phyloP scores from a whole-genome alignment of 2,329 filamentous ascomycete genomes.

The Beauveria scarabaeidicola region DNA sequence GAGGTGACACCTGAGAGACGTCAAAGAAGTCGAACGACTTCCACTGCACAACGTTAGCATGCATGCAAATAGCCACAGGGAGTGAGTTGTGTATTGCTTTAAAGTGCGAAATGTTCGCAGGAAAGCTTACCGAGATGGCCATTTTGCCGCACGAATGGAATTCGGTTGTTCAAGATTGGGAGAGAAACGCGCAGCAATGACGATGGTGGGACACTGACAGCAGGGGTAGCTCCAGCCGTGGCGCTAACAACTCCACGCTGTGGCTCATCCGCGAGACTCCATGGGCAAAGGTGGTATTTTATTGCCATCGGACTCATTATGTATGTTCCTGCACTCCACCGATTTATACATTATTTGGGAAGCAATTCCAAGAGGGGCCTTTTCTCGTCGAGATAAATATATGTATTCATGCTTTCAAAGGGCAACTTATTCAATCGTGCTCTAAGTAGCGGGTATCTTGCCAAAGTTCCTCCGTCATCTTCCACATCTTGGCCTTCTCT shows the following conservation, averaged over 20 bases:
- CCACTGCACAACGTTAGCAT: conserved; percentile 52
- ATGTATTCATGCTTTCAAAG: neutral
- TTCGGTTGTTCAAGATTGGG: neutral
- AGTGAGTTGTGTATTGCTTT: too few relatives aligned
- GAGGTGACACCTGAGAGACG: conserved; percentile 72
- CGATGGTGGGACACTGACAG: conserved; percentile 6
- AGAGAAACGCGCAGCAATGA: conserved; percentile 2
- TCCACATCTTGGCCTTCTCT: neutral
- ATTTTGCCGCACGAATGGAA: conserved; percentile 14
- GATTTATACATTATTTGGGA: neutral
- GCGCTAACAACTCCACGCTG: neutral
- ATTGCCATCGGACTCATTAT: too few relatives aligned
- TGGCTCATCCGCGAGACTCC: neutral
- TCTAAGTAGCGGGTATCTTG: conserved; percentile 7
- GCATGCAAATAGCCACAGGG: too few relatives aligned
- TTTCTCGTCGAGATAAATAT: neutral
- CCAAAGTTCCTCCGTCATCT: neutral
- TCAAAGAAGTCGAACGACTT: conserved; percentile 99
- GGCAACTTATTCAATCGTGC: neutral
- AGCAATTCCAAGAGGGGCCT: neutral
- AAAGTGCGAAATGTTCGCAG: neutral
- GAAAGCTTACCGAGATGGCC: conserved; percentile 18
- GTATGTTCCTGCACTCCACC: too few relatives aligned
- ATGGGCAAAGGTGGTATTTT: neutral
- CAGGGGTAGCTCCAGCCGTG: conserved; percentile 8